These are phyloP conservation scores for Paraleonurus japonicus DNA, from an alignment of 257 asterid species.

Conservation along the genomic window DNA sequence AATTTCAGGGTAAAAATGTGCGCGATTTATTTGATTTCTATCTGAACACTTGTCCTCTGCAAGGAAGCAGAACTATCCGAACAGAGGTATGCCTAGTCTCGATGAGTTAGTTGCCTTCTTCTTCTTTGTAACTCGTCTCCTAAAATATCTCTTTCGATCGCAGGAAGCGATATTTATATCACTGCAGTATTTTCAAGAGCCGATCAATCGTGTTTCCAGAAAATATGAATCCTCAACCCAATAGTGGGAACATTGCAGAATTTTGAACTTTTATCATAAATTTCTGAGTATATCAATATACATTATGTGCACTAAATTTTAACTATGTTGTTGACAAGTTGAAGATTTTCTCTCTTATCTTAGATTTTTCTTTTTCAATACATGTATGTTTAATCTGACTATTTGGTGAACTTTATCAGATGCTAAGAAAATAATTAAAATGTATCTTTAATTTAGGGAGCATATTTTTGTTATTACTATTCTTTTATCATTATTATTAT, in stretches of 20 bases:
- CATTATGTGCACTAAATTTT: not conserved
- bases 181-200: slow-evolving; percentile 93
- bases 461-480: too few relatives aligned
- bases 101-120: not conserved
- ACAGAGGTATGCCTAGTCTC: slow-evolving; percentile 56
- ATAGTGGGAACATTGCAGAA: not conserved
- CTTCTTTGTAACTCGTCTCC: not conserved
- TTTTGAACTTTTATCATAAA: not conserved
- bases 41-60: slow-evolving; percentile 84
- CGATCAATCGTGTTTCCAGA: slow-evolving; percentile 46
- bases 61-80: slow-evolving; percentile 97
- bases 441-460: too few relatives aligned
- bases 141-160: not conserved
- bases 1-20: slow-evolving; percentile 66
- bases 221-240: slow-evolving; percentile 12
- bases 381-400: not conserved
- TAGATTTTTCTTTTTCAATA: not conserved
- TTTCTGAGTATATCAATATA: not conserved
- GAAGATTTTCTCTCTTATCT: not conserved
- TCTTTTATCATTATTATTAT: too few relatives aligned
- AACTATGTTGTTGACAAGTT: not conserved
- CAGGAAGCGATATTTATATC: slow-evolving; percentile 92
- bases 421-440: not conserved
- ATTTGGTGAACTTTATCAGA: not conserved
- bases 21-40: slow-evolving; percentile 61